Base-by-base conservation (phyloP, 2,329 filamentous ascomycete genomes). In the Phialemoniopsis sp. region DNA sequence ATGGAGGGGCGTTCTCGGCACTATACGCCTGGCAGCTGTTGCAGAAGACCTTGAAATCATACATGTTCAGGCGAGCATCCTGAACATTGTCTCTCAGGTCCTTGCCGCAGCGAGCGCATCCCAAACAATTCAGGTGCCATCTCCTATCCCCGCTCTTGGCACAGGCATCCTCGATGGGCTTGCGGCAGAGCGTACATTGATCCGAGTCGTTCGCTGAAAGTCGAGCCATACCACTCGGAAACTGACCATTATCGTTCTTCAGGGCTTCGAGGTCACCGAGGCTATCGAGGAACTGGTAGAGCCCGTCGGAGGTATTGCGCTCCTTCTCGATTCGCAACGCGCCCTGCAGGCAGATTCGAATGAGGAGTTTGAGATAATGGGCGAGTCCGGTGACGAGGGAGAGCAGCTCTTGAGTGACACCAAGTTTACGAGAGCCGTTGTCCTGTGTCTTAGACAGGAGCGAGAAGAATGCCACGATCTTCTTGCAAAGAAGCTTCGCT, bases 401-500 rank as follows among this genome's bases (percentile, higher is more conserved):
- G n/a, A 98, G 68, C n/a, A 98, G 76, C 60, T 98, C 93, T 60
- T 98, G 93, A 8, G 93, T 98, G 26, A 98, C 93, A 32, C 93
- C 93, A 32, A 97, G 79, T 58, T 96, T 93, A 42, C 88, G 78
- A 29, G 87, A 82, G n/a, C 85, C 87, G 8, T 83, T 88, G 55
- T 96, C 90, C 58, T 97, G 91, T 2, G 90, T 93, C 61, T 95
- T 95, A 6, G 91, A 95, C 8, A 98, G 73, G 14, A 98, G 71
- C 12, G 89, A 89, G 61, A 98, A 98, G 70, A 98, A 98, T 18
- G 91, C 88, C 6, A 98, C 93, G 39, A 98, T 95, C 64, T 98
- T 98, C 66, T 98, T 98, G 72, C 93, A 98, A n/a, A 98, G 78
- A 37, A 98, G 74, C 64, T 98, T 98, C n/a, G 93, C 87, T 68